Evolutionary conservation across 2,329 filamentous ascomycete species (phyloP), one percentile per base, ranked within the genome.

Genomic region (Cercospora nicotianae): DNA sequence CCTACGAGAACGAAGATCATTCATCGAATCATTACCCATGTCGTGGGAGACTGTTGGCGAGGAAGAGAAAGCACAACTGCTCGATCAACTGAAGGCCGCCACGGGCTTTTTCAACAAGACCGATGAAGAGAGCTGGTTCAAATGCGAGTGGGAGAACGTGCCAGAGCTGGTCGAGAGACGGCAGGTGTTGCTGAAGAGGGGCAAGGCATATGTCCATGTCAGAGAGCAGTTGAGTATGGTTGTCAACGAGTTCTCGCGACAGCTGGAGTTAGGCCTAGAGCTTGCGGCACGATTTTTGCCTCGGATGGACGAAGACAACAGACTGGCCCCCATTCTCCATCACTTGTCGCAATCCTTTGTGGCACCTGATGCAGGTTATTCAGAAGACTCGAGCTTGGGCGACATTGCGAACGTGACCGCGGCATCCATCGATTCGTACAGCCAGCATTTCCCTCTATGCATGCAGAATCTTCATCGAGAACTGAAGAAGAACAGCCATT

Each of bases 291-390:
- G 94, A 64, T 93, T 93, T 0, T 85, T 98, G 3, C 95, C 95
- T 0, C 90, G 94, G 10, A 87, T 99, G 39, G 95, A 99, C 77
- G 95, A 99, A 83, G 95, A 99, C 79, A 94, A 98, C 79, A 91
- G 95, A 57, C 87, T 99, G 16, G 86, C 87, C 0, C 90, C 90
- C 0, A 91, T 92, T 70, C 82, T 92, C 31, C 85, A 87, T 53
- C 90, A 99, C 77, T 87, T 99, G n/a, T 95, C 93, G 68, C 94
- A 96, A 79, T 97, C 94, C 78, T 99, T 99, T 80, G 90, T 92
- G 73, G 93, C 94, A 0, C 95, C 95, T 1, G 94, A 97, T 76
- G 89, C 93, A 7, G 87, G 89, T 12, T 97, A 96, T 82, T 87
- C 87, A 72, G 85, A 89, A 67, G 86, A 86, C 0, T 84, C 89